Evolutionary conservation across 352 stramenopile genomes (phyloP).

Genomic region (Pythium folliculosum): DNA sequence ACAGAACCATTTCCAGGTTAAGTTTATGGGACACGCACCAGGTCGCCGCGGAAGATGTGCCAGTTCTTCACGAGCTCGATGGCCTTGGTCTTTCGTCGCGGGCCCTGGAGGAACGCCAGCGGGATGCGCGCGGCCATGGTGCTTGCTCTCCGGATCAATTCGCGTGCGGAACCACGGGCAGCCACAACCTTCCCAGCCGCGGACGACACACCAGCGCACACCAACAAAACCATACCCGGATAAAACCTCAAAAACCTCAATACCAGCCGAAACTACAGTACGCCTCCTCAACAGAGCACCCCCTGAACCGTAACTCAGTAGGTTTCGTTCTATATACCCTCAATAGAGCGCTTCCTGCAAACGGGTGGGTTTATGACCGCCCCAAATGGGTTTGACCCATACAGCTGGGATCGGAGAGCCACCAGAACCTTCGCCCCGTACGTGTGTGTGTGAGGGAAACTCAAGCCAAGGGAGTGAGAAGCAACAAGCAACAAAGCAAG

Average conservation of each 20-base stretch:
- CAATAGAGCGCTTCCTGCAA: not conserved
- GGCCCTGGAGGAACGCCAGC: constrained; percentile 74
- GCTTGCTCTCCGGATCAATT: constrained; percentile 16
- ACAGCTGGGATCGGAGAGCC: constrained; percentile 21
- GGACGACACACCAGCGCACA: not conserved
- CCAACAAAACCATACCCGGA: not conserved
- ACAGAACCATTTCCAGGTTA: too few species aligned
- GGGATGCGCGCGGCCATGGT: constrained; percentile 77
- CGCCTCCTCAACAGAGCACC: not conserved
- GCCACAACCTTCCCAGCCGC: constrained; percentile 1
- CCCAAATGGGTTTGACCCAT: not conserved
- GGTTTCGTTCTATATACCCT: not conserved
- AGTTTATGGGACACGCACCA: constrained; percentile 36
- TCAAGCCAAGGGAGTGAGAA: not conserved
- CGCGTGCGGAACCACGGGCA: constrained; percentile 16
- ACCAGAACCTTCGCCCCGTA: constrained; percentile 29
- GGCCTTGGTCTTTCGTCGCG: constrained; percentile 76
- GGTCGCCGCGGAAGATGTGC: constrained; percentile 79
- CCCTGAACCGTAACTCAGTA: not conserved
- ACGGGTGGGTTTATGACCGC: constrained; percentile 4
- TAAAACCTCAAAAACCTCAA: constrained; percentile 32
- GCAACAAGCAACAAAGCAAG: not conserved
- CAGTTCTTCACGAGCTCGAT: constrained; percentile 81
- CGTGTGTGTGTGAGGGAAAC: not conserved
- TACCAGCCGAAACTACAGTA: not conserved